A percentile compares a stretch with the other conserved stretches of the same genome.
These are phyloP conservation scores for Chlorella sp. DNA, from an alignment of 139 green algal genomes.

Conservation along the genomic window DNA sequence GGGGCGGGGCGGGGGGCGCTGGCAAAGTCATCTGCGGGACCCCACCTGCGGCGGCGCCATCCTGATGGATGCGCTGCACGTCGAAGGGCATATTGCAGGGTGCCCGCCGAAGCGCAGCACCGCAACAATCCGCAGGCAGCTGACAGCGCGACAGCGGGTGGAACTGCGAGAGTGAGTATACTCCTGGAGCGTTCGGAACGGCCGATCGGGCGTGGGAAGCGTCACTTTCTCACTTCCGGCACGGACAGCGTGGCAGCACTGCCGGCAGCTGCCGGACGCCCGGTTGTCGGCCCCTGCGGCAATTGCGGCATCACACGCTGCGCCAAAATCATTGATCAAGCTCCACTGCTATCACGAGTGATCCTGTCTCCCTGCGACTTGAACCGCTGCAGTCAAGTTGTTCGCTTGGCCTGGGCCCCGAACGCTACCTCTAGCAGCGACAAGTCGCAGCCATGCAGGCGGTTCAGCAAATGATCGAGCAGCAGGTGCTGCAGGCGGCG, in stretches of 20 bases:
- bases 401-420: too few species aligned
- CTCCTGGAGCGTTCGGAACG: too few species aligned
- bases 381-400: background rate
- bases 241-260: too few species aligned
- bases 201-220: too few species aligned
- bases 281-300: background rate
- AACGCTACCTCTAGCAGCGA: background rate
- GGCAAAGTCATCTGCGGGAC: background rate
- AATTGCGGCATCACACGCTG: too few species aligned
- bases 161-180: too few species aligned
- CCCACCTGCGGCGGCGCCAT: background rate
- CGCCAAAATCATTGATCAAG: background rate
- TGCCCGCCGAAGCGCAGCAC: too few species aligned
- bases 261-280: background rate
- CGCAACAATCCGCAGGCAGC: too few species aligned
- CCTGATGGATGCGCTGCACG: background rate
- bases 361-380: background rate
- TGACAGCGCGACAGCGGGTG: too few species aligned
- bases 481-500: slow-evolving; percentile 64
- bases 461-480: slow-evolving; percentile 27
- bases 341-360: background rate
- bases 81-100: background rate
- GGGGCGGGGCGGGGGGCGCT: background rate
- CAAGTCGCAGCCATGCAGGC: background rate
- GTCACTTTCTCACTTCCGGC: too few species aligned